phyloP scores from a whole-genome alignment of 139 green algal species.

The Chlorella sp. region DNA sequence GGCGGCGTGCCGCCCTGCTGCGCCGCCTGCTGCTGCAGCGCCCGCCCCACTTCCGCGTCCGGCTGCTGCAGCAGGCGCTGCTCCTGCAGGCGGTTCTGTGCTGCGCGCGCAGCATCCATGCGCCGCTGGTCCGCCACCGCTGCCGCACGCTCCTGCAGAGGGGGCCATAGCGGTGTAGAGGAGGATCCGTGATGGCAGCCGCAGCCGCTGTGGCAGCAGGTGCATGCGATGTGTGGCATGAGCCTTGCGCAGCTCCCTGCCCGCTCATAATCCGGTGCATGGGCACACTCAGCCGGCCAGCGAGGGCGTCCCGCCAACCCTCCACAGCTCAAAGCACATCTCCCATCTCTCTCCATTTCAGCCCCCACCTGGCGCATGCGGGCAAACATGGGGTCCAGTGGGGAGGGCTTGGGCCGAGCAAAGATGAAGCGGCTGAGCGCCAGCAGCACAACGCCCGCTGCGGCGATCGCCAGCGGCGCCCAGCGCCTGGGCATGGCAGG shows the following conservation, averaged over 20 bases:
- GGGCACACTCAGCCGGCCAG: too few species aligned
- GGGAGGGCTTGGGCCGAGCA: conserved; percentile 28
- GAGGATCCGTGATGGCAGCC: neutral
- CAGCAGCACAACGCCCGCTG: conserved; percentile 6
- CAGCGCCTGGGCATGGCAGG: conserved; percentile 11
- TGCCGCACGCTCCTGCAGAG: neutral
- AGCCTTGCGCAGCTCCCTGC: too few species aligned
- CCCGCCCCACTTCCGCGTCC: neutral
- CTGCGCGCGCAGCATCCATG: neutral
- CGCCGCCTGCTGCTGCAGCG: conserved; percentile 4
- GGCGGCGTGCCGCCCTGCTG: neutral
- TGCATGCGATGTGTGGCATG: too few species aligned
- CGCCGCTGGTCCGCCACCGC: conserved; percentile 7
- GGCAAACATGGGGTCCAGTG: conserved; percentile 30
- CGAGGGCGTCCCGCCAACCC: neutral
- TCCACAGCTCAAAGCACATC: neutral
- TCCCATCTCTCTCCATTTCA: neutral
- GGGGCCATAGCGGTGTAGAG: neutral
- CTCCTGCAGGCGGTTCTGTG: neutral
- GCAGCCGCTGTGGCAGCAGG: too few species aligned
- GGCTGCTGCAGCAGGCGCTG: conserved; percentile 10
- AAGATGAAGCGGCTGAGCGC: conserved; percentile 35
- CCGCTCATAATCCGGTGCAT: too few species aligned
- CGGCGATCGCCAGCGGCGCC: conserved; percentile 12
- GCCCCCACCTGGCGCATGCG: neutral